Conservation (phyloP, 2,329 filamentous ascomycete species). For the Diaporthe caulivora region DNA sequence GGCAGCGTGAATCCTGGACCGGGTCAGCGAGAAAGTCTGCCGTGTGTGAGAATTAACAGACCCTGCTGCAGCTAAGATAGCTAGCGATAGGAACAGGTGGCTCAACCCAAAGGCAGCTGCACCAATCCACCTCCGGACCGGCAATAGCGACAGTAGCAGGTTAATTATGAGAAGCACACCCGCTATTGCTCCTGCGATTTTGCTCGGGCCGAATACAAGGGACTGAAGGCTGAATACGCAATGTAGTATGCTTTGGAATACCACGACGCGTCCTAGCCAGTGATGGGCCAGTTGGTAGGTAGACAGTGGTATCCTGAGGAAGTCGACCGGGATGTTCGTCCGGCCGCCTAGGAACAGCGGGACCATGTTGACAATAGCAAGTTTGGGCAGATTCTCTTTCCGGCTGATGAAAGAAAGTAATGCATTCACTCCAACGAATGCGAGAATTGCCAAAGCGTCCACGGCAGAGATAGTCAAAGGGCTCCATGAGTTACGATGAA, state of each 20-base stretch:
- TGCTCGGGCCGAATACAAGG: background rate
- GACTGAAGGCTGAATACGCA: background rate
- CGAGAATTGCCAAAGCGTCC: background rate
- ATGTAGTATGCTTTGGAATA: background rate
- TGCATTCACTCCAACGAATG: background rate
- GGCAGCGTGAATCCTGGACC: background rate
- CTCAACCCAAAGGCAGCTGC: background rate
- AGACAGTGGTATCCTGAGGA: background rate
- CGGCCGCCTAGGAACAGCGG: constrained; percentile 2
- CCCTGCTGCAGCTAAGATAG: background rate
- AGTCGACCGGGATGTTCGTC: background rate
- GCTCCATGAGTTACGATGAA: background rate
- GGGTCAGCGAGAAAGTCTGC: background rate
- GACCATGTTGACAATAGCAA: constrained; percentile 4
- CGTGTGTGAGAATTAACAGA: background rate
- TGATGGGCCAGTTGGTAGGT: background rate
- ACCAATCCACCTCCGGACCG: background rate
- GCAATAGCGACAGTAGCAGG: background rate
- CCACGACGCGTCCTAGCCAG: background rate
- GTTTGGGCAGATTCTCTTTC: background rate
- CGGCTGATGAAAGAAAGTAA: background rate
- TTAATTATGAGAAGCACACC: background rate
- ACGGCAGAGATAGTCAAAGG: background rate
- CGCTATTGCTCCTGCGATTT: background rate
- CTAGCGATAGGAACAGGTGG: background rate